These are phyloP conservation scores for Euphorbia celastroides DNA, from an alignment of 441 rosid species.

Conservation along the genomic window DNA sequence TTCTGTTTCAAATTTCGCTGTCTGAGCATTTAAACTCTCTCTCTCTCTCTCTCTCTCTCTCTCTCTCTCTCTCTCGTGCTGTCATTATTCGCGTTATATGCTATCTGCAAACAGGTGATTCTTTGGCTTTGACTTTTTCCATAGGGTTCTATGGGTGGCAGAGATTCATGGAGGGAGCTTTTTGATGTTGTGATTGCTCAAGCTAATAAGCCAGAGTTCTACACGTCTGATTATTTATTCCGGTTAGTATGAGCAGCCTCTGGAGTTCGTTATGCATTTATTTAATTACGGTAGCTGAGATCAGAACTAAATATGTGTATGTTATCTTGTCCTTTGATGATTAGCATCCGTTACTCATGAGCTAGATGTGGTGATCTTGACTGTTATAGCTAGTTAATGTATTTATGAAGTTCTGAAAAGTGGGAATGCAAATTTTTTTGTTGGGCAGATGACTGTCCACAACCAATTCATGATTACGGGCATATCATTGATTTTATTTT, in stretches of 20 bases:
- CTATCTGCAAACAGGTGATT: no score
- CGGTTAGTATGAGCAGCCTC: conserved; percentile 49
- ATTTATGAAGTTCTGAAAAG: background rate
- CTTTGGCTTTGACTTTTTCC: conserved; percentile 22
- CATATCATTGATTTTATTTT: background rate
- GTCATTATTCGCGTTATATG: no score
- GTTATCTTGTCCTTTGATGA: no score
- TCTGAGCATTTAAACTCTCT: background rate
- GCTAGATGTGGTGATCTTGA: background rate
- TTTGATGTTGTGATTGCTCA: conserved; percentile 97
- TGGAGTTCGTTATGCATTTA: conserved; percentile 11
- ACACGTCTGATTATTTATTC: conserved; percentile 95
- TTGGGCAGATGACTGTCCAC: background rate
- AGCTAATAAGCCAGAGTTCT: conserved; percentile 94
- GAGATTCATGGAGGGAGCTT: conserved; percentile 88
- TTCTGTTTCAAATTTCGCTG: background rate
- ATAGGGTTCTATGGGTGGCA: conserved; percentile 62
- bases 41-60: background rate
- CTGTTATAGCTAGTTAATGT: background rate
- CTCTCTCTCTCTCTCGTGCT: background rate
- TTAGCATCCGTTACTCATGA: background rate
- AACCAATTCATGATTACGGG: background rate
- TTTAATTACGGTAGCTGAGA: background rate
- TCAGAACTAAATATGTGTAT: background rate
- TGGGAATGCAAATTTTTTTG: background rate